phyloP scores from a whole-genome alignment of 108 stramenopile genomes.

The Nitzschia putrida region DNA sequence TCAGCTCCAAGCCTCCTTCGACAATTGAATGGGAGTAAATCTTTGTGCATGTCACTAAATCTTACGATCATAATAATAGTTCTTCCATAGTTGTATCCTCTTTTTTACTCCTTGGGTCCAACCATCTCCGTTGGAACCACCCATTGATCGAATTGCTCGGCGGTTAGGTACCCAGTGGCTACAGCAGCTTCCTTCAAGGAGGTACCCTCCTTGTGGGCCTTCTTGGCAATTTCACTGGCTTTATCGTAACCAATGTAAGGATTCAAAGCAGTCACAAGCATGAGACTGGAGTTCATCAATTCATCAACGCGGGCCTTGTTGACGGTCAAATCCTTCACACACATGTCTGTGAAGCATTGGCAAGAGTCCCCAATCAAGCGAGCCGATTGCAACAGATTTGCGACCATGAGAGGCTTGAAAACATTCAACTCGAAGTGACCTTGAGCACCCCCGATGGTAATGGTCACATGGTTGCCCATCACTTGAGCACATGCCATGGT shows the following conservation, averaged over 20 bases:
- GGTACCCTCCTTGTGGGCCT: constrained; percentile 90
- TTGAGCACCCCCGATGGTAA: constrained; percentile 92
- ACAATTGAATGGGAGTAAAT: constrained; percentile 99
- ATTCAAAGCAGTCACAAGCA: constrained; percentile 98
- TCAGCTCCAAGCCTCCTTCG: constrained; percentile 98
- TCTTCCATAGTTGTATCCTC: background rate
- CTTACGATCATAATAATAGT: no score
- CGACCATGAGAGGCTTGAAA: constrained; percentile 97
- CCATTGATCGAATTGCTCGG: constrained; percentile 95
- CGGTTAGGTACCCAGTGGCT: constrained; percentile 86
- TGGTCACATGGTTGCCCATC: constrained; percentile 96
- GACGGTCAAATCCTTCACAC: constrained; percentile 88
- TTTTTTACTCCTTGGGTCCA: constrained; percentile 55
- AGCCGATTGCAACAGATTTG: constrained; percentile 91
- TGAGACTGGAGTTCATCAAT: constrained; percentile 87
- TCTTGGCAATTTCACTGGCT: constrained; percentile 95
- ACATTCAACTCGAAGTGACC: constrained; percentile 99
- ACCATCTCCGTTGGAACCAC: constrained; percentile 96
- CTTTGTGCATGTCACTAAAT: background rate
- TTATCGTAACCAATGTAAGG: constrained; percentile 99
- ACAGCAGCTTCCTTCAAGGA: constrained; percentile 93
- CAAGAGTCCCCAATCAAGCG: constrained; percentile 90
- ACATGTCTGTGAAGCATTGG: constrained; percentile 81
- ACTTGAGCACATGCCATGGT: constrained; percentile 99
- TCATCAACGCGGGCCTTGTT: constrained; percentile 84